Conservation (phyloP, 371 early-diverging fungal species). For the Syncephalastrum monosporum region DNA sequence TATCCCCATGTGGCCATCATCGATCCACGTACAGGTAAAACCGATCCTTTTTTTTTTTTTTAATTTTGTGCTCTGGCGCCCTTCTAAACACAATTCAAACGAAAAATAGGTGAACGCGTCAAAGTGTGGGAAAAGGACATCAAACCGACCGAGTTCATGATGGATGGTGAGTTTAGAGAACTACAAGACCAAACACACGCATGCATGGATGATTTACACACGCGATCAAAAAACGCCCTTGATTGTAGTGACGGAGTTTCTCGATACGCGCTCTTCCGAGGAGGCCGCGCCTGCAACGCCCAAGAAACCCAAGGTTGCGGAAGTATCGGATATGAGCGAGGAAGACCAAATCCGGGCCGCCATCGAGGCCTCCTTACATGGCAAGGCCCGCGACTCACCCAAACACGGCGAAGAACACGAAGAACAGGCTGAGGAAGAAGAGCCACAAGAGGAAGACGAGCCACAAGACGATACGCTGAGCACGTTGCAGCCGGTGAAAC, state of each 20-base stretch:
- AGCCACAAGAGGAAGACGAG: conserved; percentile 18
- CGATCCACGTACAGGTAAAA: conserved; percentile 86
- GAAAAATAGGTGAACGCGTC: conserved; percentile 63
- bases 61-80: neutral
- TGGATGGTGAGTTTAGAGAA: conserved; percentile 53
- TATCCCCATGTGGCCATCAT: conserved; percentile 88
- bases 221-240: neutral
- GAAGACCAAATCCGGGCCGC: conserved; percentile 89
- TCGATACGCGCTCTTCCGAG: conserved; percentile 31
- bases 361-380: conserved; percentile 68
- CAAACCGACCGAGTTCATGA: conserved; percentile 61
- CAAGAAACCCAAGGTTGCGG: conserved; percentile 24
- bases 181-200: too few relatives aligned
- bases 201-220: too few relatives aligned
- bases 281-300: conserved; percentile 14
- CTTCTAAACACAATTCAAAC: neutral
- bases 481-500: conserved; percentile 44
- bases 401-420: conserved; percentile 4
- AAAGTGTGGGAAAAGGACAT: conserved; percentile 61
- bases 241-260: conserved; percentile 45
- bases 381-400: conserved; percentile 27
- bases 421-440: conserved; percentile 4
- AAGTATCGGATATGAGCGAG: conserved; percentile 79
- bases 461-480: conserved; percentile 37
- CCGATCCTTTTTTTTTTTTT: conserved; percentile 2